Evolutionary conservation across 306 rosid genomes (phyloP).

Genomic region (Trifolium subterraneum): DNA sequence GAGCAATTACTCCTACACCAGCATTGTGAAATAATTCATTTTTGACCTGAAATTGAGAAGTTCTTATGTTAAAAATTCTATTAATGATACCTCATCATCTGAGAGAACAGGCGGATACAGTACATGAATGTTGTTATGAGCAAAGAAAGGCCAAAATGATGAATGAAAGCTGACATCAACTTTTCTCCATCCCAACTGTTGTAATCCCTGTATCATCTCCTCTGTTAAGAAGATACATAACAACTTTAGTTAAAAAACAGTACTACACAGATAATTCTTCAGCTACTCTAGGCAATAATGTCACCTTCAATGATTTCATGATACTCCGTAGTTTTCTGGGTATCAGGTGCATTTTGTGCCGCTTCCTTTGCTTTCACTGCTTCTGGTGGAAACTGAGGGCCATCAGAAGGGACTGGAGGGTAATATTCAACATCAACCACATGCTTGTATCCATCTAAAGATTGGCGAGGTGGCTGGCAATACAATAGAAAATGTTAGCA

Average conservation of each 20-base stretch:
- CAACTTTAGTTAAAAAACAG: conserved; percentile 27
- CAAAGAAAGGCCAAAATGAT: conserved; percentile 88
- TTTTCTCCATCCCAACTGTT: conserved; percentile 89
- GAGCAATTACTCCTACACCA: conserved; percentile 89
- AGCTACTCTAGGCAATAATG: conserved; percentile 16
- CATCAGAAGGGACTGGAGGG: conserved; percentile 76
- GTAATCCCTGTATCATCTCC: conserved; percentile 85
- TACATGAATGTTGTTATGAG: conserved; percentile 98
- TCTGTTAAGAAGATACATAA: conserved; percentile 58
- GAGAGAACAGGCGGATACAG: conserved; percentile 6
- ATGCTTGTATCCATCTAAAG: conserved; percentile 91
- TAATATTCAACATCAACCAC: conserved; percentile 85
- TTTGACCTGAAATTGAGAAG: conserved; percentile 72
- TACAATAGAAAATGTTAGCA: conserved; percentile 42
- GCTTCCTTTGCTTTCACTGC: conserved; percentile 92
- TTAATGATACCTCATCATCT: conserved; percentile 25
- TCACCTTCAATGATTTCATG: conserved; percentile 93
- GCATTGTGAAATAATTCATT: conserved; percentile 93
- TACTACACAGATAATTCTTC: conserved; percentile 12
- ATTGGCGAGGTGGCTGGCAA: conserved; percentile 77
- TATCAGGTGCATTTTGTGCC: conserved; percentile 75
- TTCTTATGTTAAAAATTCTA: conserved; percentile 26
- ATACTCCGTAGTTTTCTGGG: conserved; percentile 73
- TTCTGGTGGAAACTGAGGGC: conserved; percentile 77
- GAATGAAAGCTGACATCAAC: conserved; percentile 95